A percentile compares a stretch with the other conserved stretches of the same genome.
These are phyloP conservation scores for Kazachstania psychrophila DNA, from an alignment of 805 yeast species.

Conservation along the genomic window DNA sequence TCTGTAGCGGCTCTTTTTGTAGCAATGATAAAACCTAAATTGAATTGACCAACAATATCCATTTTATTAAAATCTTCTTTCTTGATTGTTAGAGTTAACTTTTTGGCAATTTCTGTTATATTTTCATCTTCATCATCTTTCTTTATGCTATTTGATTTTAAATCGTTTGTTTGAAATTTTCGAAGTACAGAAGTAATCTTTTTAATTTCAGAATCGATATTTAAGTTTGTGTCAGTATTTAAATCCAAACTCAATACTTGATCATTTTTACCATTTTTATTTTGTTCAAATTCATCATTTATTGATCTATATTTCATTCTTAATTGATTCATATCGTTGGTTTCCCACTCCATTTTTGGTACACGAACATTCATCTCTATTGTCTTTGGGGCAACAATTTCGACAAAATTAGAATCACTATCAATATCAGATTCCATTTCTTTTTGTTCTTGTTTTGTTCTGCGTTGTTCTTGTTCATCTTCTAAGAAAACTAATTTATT, in stretches of 20 bases:
- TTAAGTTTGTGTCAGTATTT: constrained; percentile 2
- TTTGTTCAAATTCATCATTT: background rate
- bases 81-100: constrained; percentile 49
- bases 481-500: constrained; percentile 15
- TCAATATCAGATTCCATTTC: background rate
- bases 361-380: constrained; percentile 15
- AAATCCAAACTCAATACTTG: background rate
- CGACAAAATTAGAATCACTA: constrained; percentile 1
- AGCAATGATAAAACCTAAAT: constrained; percentile 86
- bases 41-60: constrained; percentile 88
- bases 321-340: background rate
- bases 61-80: constrained; percentile 67
- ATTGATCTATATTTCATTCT: constrained; percentile 1
- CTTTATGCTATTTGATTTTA: too few relatives aligned
- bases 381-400: constrained; percentile 3
- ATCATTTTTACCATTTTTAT: background rate
- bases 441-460: background rate
- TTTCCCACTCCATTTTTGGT: constrained; percentile 3
- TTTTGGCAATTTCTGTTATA: constrained; percentile 45
- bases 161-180: too few relatives aligned
- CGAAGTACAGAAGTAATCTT: too few relatives aligned
- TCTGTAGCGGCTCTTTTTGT: constrained; percentile 31
- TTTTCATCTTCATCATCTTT: constrained; percentile 36
- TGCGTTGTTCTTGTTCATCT: constrained; percentile 5
- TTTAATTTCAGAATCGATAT: background rate